Evolutionary conservation across 805 yeast species (phyloP).

Genomic region (Naumovozyma baii): DNA sequence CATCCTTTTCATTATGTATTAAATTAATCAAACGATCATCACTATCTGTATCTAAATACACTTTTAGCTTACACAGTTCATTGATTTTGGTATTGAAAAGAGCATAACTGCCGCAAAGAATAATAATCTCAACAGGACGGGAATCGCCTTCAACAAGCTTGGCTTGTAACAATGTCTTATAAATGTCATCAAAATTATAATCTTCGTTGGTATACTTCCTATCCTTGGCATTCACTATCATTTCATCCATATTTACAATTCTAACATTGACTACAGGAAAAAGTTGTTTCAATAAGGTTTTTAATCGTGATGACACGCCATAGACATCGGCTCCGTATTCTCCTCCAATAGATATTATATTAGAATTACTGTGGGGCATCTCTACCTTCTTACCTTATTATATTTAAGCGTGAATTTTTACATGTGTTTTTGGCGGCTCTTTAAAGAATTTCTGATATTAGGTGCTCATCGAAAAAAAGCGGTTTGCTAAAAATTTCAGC

Average conservation of each 20-base stretch:
- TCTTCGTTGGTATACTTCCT: constrained; percentile 18
- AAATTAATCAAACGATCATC: constrained; percentile 78
- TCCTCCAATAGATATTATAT: constrained; percentile 24
- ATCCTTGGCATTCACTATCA: constrained; percentile 7
- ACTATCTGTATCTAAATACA: constrained; percentile 76
- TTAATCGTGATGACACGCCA: constrained; percentile 32
- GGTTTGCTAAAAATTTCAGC: no score
- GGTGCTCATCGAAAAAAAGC: constrained; percentile 3
- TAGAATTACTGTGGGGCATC: constrained; percentile 1
- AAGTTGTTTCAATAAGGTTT: constrained; percentile 20
- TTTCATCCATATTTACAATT: constrained; percentile 36
- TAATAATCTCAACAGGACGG: constrained; percentile 24
- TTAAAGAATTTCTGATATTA: constrained; percentile 1
- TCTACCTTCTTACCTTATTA: no score
- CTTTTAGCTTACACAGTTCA: constrained; percentile 48
- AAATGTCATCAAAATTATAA: constrained; percentile 28
- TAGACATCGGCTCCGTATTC: constrained; percentile 26
- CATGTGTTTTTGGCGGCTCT: neutral
- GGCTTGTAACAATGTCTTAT: constrained; percentile 8
- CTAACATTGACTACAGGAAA: constrained; percentile 13
- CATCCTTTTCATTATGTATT: constrained; percentile 31
- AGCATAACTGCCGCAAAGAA: constrained; percentile 76
- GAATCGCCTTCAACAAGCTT: constrained; percentile 11
- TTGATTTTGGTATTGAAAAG: constrained; percentile 52
- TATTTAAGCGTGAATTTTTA: no score